A percentile compares a stretch with the other conserved stretches of the same genome.
phyloP scores from a whole-genome alignment of 225 moss, liverwort and hornwort genomes.

The Physcomitrium patens region DNA sequence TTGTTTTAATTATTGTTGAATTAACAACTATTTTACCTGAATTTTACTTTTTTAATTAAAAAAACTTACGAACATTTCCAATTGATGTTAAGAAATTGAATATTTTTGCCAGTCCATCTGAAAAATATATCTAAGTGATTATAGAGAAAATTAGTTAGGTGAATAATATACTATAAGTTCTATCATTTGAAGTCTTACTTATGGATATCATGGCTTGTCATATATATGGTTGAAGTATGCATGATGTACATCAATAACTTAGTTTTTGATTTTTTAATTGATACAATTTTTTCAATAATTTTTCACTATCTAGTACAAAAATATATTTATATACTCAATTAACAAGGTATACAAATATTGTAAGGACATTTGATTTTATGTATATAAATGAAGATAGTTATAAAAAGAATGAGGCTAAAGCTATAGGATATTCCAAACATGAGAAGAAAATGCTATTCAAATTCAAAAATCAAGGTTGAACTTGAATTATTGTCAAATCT shows the following conservation, averaged over 20 bases:
- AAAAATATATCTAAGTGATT: slow-evolving; percentile 67
- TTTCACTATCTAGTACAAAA: slow-evolving; percentile 2
- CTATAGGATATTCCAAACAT: slow-evolving; percentile 2
- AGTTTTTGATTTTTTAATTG: slow-evolving; percentile 12
- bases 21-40: too few species aligned
- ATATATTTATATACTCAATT: not conserved
- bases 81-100: too few species aligned
- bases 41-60: too few species aligned
- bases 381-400: not conserved
- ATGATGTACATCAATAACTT: not conserved
- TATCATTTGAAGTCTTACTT: slow-evolving; percentile 92
- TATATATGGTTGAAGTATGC: slow-evolving; percentile 2
- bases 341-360: not conserved
- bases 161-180: slow-evolving; percentile 89
- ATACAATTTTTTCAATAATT: not conserved
- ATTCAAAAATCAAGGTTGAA: not conserved
- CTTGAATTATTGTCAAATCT: not conserved
- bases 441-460: slow-evolving; percentile 17
- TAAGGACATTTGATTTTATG: not conserved
- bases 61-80: too few species aligned
- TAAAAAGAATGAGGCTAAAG: not conserved
- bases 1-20: too few species aligned
- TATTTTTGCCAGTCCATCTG: too few species aligned
- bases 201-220: not conserved
- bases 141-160: slow-evolving; percentile 95